phyloP scores from a whole-genome alignment of 1,284 basidiomycete species.

The Papiliotrema nemorosa region DNA sequence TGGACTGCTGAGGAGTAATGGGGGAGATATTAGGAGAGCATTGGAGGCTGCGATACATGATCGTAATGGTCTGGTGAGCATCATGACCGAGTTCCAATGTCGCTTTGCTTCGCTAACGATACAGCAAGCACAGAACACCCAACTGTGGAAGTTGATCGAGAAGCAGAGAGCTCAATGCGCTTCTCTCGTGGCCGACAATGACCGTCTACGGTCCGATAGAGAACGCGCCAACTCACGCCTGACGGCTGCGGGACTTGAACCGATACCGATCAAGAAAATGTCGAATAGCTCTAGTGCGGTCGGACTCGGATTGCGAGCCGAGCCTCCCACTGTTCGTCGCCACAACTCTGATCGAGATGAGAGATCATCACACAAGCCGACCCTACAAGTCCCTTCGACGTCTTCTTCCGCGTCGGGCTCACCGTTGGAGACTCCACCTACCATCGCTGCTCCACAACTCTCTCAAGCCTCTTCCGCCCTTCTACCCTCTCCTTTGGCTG shows the following conservation, averaged over 20 bases:
- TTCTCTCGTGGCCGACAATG: constrained; percentile 48
- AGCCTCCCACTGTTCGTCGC: constrained; percentile 21
- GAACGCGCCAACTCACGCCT: constrained; percentile 52
- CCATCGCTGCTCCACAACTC: background rate
- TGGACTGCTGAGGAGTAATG: background rate
- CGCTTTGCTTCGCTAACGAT: background rate
- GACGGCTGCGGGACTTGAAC: constrained; percentile 31
- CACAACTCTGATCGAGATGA: constrained; percentile 41
- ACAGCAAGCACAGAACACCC: constrained; percentile 69
- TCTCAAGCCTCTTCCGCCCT: constrained; percentile 12
- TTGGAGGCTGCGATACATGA: background rate
- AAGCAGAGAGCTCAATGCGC: constrained; percentile 58
- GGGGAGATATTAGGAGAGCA: background rate
- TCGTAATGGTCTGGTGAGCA: background rate
- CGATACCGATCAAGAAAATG: constrained; percentile 23
- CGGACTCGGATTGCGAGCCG: constrained; percentile 25
- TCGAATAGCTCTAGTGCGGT: constrained; percentile 35
- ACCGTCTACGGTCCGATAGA: constrained; percentile 73
- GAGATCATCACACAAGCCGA: background rate
- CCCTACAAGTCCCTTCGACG: constrained; percentile 3
- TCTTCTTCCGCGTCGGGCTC: background rate
- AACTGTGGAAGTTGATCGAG: constrained; percentile 89
- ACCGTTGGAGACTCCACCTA: constrained; percentile 7
- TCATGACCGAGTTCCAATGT: too few relatives aligned
- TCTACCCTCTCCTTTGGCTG: constrained; percentile 38